A percentile compares a stretch with the other conserved stretches of the same genome.
Evolutionary conservation across 2,329 filamentous ascomycete species (phyloP).

Genomic region (Cercospora sesami): DNA sequence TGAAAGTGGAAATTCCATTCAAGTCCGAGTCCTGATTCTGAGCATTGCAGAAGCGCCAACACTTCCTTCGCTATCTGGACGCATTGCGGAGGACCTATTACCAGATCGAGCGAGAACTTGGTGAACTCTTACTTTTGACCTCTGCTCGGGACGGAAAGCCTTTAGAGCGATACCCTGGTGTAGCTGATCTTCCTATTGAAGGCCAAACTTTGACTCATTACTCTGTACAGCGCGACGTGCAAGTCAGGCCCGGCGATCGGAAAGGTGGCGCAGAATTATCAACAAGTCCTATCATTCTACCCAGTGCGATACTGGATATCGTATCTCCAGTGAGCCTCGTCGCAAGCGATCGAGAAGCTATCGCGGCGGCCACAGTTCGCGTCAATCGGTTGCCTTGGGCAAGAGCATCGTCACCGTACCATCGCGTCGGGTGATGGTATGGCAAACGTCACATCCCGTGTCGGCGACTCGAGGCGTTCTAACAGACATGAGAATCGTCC

Average conservation of each 20-base stretch:
- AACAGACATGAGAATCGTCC: slow-evolving; percentile 35
- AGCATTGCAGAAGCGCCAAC: background rate
- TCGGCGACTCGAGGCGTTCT: slow-evolving; percentile 35
- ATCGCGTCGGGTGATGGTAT: slow-evolving; percentile 34
- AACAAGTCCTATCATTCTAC: background rate
- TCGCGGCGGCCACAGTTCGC: background rate
- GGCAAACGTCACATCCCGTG: slow-evolving; percentile 34
- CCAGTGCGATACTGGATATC: background rate
- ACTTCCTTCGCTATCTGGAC: background rate
- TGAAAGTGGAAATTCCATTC: background rate
- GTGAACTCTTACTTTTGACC: background rate
- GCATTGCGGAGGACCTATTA: background rate
- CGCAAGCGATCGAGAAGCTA: background rate
- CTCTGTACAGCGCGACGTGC: background rate
- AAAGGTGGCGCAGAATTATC: background rate
- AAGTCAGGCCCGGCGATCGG: background rate
- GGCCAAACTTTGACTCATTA: background rate
- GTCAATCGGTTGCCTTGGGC: background rate
- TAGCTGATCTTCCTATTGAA: background rate
- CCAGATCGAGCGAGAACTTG: background rate
- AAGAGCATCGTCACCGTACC: background rate
- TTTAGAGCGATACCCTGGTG: background rate
- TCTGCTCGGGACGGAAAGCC: background rate
- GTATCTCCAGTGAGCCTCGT: background rate
- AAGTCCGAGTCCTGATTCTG: background rate